Evolutionary conservation across 176 grass and related monocot species (phyloP), one percentile per base, ranked within the genome.

Genomic region (Avena atlantica): DNA sequence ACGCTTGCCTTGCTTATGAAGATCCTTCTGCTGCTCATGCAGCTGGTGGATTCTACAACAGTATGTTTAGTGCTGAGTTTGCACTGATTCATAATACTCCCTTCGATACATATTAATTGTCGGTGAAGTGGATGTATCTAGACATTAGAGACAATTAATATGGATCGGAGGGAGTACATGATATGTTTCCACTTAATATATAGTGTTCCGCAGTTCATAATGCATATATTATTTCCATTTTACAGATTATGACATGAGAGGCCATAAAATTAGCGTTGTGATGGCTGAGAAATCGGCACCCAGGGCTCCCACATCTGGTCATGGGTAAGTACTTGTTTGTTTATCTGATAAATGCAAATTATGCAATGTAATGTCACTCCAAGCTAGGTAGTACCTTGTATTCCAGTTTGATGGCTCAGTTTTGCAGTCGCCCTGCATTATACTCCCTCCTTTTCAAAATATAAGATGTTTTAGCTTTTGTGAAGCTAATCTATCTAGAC

Each of bases 281-380:
- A 99, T 99, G 97, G 97, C 97, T 40, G 97, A 99, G 84, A 97
- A 99, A 91, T 94, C 94, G 47, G 97, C 97, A 82, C 94, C 92
- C 25, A 97, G 89, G 92, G 87, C 94, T 81, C 94, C 97, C 24
- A 65, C 94, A 59, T 90, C 89, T 91, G 91, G 91, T 53, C 94
- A 96, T 57, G 97, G 97, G 97, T 99, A 95, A 78, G 53, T 82
- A 55, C 42, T 79, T 78, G 19, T 73, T 63, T 78, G 66, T 84
- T 59, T 88, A 59, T 76, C 27, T 77, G 36, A 23, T 86, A 67
- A 78, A 36, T 34, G 8, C 23, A 15, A 73, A 83, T 56, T 84
- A 4, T 71, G 52, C 1, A 53, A 24, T 34, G 6, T 1, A 16
- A 12, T 81, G 51, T 50, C 12, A 64, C 68, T 76, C 6, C 50